Conservation (phyloP, 495 filamentous ascomycete genomes). For the Podospora bellae-mahoneyi region DNA sequence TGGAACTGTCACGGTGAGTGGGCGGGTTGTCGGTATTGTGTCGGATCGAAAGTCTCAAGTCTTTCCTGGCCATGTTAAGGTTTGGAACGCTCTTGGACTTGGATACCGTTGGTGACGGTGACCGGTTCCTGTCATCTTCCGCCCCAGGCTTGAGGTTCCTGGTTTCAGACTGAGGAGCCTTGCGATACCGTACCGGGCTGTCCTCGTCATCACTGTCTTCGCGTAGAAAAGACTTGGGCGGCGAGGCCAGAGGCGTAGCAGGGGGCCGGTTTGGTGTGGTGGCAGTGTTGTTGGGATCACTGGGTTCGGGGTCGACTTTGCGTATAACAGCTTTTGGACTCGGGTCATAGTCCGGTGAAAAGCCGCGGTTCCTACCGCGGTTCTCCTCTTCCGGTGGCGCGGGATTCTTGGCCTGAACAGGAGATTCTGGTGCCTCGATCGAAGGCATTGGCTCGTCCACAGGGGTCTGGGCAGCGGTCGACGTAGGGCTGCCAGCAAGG, state of each 20-base stretch:
- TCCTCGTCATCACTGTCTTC: slow-evolving; percentile 41
- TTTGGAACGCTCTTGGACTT: slow-evolving; percentile 37
- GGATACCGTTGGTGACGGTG: slow-evolving; percentile 33
- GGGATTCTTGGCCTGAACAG: slow-evolving; percentile 10
- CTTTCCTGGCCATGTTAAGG: slow-evolving; percentile 23
- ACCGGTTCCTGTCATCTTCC: slow-evolving; percentile 23
- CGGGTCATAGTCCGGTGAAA: slow-evolving; percentile 64
- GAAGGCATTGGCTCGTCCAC: slow-evolving; percentile 22
- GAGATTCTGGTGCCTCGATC: slow-evolving; percentile 9
- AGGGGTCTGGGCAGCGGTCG: slow-evolving; percentile 18
- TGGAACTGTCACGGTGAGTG: slow-evolving; percentile 23
- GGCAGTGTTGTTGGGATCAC: not conserved
- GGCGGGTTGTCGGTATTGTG: slow-evolving; percentile 19
- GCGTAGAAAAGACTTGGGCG: slow-evolving; percentile 36
- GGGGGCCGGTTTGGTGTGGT: slow-evolving; percentile 25
- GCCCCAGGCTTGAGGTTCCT: slow-evolving; percentile 24
- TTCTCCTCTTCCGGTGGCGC: slow-evolving; percentile 26
- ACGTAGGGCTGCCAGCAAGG: slow-evolving; percentile 43
- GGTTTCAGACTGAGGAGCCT: slow-evolving; percentile 15
- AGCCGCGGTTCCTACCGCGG: slow-evolving; percentile 43
- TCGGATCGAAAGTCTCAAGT: slow-evolving; percentile 18
- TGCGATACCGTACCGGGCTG: slow-evolving; percentile 27
- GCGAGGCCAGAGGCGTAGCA: slow-evolving; percentile 17
- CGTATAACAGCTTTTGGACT: slow-evolving; percentile 58
- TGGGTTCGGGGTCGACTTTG: slow-evolving; percentile 41